Evolutionary conservation across 768 basidiomycete species (phyloP), one percentile per base, ranked within the genome.

Genomic region (Lactarius indigo): DNA sequence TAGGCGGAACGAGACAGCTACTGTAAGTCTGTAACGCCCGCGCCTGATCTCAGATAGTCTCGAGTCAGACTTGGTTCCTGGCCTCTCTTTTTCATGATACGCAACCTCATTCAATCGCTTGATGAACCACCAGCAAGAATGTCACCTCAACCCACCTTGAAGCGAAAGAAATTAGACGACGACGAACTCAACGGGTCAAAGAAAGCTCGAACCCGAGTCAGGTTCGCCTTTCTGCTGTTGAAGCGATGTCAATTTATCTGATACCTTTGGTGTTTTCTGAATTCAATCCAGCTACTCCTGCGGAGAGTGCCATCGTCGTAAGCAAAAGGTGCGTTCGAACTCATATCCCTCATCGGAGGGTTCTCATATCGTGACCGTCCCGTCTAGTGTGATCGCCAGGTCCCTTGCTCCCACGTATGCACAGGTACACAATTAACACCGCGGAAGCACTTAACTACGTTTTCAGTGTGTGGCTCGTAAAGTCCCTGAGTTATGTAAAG

Each of bases 241-340:
- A 55, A 12, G n/a, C 39, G 4, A 18, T n/a, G 57, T 28, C 39
- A 57, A 23, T 39, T 30, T 44, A 31, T 39, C 63, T 55, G 35
- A 59, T 50, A 13, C 28, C 15, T 35, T 41, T 7, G 26, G 42
- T 31, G 30, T 65, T 61, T 63, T 26, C 61, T 17, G 56, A 62
- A 62, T 55, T 8, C 72, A 92, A 63, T 52, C 8, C 72, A 92
- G 90, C 76, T 92, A 91, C 71, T 92, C 91, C 10, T 92, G 91
- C 64, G 90, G 90, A 20, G 92, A 94, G 78, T 94, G 92, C 69
- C 92, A 94, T 78, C 85, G 92, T 26, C 81, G 92, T 68, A 94
- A 94, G 75, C 92, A 94, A 78, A 93, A 93, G 84, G 91, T 90
- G 64, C 9, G 65, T 57, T 26, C 41, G 37, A 62, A 58, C 39